Conservation (phyloP, 164 flowering plant species). For the Piper longum region DNA sequence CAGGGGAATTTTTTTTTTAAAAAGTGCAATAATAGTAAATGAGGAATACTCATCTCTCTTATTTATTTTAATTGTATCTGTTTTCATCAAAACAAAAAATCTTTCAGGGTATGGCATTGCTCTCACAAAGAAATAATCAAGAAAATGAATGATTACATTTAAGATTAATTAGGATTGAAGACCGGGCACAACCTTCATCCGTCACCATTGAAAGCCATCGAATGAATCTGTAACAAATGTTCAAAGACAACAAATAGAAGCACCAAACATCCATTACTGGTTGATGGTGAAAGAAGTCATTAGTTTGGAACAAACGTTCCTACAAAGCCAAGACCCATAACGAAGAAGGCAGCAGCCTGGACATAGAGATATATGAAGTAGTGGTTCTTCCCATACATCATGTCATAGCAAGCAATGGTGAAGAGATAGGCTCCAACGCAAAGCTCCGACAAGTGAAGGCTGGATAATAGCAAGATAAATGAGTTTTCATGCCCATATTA, state of each 20-base stretch:
- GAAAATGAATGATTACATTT: too few species aligned
- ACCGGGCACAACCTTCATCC: too few species aligned
- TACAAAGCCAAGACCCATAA: conserved; percentile 58
- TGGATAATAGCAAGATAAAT: conserved; percentile 12
- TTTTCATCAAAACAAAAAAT: too few species aligned
- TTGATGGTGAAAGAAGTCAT: conserved; percentile 2
- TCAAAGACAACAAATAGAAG: background rate
- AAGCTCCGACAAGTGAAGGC: conserved; percentile 52
- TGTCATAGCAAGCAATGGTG: conserved; percentile 53
- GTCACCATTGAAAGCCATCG: too few species aligned
- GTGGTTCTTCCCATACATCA: conserved; percentile 44
- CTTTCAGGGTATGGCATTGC: too few species aligned
- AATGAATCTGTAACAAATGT: too few species aligned
- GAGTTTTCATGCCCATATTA: background rate
- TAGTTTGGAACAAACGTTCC: conserved; percentile 63
- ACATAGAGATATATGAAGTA: conserved; percentile 52
- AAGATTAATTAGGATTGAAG: too few species aligned
- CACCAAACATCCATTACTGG: background rate
- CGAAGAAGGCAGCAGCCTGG: conserved; percentile 66
- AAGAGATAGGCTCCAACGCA: conserved; percentile 43
- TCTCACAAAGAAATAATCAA: too few species aligned
- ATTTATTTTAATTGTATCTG: too few species aligned
- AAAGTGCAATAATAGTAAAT: too few species aligned
- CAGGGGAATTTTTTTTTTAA: too few species aligned
- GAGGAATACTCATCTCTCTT: too few species aligned